phyloP scores from a whole-genome alignment of 2,329 filamentous ascomycete species.

The Scopulariopsis brevicaulis region DNA sequence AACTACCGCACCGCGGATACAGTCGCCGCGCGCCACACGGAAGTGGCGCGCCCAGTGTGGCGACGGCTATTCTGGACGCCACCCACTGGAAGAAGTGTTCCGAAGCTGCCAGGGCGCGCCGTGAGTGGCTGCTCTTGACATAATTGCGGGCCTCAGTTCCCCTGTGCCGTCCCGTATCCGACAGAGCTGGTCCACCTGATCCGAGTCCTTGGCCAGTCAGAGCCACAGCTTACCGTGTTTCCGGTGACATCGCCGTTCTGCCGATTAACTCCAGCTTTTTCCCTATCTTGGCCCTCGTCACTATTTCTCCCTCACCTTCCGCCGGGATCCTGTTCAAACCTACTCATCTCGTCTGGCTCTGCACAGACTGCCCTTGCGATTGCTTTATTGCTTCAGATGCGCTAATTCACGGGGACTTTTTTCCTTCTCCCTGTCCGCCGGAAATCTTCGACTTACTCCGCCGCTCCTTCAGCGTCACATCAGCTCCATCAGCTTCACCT shows the following conservation, averaged over 20 bases:
- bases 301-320: constrained; percentile 12
- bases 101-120: not conserved
- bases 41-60: not conserved
- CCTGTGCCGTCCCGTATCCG: not conserved
- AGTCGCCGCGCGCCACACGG: not conserved
- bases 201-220: not conserved
- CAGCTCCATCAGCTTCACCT: constrained; percentile 22
- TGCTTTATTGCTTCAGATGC: not conserved
- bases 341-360: not conserved
- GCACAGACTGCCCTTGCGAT: not conserved
- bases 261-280: not conserved
- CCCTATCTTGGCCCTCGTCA: constrained; percentile 10
- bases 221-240: not conserved
- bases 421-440: constrained; percentile 8
- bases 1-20: not conserved
- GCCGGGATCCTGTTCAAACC: not conserved
- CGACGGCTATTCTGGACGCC: not conserved
- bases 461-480: constrained; percentile 25
- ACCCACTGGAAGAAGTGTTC: not conserved
- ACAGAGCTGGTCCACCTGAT: not conserved
- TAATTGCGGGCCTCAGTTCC: not conserved
- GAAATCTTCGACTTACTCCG: constrained; percentile 32
- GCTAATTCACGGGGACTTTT: constrained; percentile 3
- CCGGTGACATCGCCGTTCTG: constrained; percentile 3
- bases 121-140: constrained; percentile 3